phyloP scores from a whole-genome alignment of 306 rosid genomes.

The Lathyrus sativus region DNA sequence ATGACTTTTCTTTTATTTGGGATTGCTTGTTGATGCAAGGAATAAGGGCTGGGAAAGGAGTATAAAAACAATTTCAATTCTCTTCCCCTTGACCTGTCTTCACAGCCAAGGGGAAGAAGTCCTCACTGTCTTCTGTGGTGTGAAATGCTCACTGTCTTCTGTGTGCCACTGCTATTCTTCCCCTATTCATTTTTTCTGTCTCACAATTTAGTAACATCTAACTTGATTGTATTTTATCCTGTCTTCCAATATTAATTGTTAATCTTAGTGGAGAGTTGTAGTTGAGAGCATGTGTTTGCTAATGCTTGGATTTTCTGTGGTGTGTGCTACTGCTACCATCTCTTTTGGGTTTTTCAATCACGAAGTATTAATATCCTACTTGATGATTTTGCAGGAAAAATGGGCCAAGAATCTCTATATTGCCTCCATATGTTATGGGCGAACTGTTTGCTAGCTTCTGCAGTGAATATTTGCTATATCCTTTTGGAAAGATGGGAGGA shows the following conservation, averaged over 20 bases:
- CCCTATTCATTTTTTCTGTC: neutral
- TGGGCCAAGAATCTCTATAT: constrained; percentile 94
- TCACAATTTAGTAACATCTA: neutral
- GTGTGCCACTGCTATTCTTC: neutral
- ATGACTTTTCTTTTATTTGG: too few species aligned
- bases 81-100: neutral
- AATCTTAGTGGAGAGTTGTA: neutral
- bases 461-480: constrained; percentile 43
- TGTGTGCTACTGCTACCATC: constrained; percentile 9
- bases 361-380: constrained; percentile 14
- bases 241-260: neutral
- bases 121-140: neutral
- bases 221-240: neutral
- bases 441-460: constrained; percentile 78
- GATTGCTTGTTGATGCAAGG: too few species aligned
- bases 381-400: constrained; percentile 67
- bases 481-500: constrained; percentile 37
- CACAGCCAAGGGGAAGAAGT: neutral
- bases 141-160: neutral
- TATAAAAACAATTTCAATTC: too few species aligned
- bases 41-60: too few species aligned
- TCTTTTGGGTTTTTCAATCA: neutral
- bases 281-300: constrained; percentile 14
- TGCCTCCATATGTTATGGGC: constrained; percentile 87
- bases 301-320: neutral